Evolutionary conservation across 441 rosid species (phyloP).

Genomic region (Omphalea diandra): DNA sequence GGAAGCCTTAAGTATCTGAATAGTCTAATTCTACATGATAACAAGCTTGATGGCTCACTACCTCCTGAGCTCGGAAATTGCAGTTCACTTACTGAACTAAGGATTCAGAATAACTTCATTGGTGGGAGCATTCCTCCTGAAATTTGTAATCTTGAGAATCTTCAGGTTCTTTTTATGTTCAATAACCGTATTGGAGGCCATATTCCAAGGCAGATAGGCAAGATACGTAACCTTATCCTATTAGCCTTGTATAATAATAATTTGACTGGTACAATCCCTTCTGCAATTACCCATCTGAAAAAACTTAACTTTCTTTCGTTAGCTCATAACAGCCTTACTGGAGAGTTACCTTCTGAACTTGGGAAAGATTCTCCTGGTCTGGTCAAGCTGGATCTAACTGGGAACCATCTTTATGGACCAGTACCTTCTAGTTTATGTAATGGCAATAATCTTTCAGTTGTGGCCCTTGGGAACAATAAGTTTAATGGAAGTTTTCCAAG

Average conservation of each 20-base stretch:
- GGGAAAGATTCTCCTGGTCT: conserved; percentile 33
- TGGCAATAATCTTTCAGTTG: conserved; percentile 35
- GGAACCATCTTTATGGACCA: conserved; percentile 36
- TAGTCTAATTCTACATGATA: conserved; percentile 27
- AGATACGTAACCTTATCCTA: conserved; percentile 25
- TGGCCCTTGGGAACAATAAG: conserved; percentile 33
- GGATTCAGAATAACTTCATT: conserved; percentile 36
- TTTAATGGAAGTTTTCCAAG: conserved; percentile 39
- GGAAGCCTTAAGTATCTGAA: conserved; percentile 30
- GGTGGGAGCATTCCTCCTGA: conserved; percentile 34
- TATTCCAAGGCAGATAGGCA: conserved; percentile 32
- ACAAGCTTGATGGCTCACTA: conserved; percentile 30
- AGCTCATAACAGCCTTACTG: conserved; percentile 41
- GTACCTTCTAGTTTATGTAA: conserved; percentile 36
- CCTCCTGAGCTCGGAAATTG: conserved; percentile 42
- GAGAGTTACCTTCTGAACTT: conserved; percentile 33
- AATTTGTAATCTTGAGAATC: conserved; percentile 28
- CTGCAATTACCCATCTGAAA: conserved; percentile 25
- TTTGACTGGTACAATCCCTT: conserved; percentile 39
- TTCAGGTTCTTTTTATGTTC: conserved; percentile 32
- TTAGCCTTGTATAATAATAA: conserved; percentile 39
- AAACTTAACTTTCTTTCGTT: conserved; percentile 36
- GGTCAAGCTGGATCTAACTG: conserved; percentile 32
- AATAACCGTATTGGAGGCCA: conserved; percentile 33
- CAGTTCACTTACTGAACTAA: conserved; percentile 32